Evolutionary conservation across 169 alveolate genomes (phyloP).

Genomic region (Eimeria nieschulzi): DNA sequence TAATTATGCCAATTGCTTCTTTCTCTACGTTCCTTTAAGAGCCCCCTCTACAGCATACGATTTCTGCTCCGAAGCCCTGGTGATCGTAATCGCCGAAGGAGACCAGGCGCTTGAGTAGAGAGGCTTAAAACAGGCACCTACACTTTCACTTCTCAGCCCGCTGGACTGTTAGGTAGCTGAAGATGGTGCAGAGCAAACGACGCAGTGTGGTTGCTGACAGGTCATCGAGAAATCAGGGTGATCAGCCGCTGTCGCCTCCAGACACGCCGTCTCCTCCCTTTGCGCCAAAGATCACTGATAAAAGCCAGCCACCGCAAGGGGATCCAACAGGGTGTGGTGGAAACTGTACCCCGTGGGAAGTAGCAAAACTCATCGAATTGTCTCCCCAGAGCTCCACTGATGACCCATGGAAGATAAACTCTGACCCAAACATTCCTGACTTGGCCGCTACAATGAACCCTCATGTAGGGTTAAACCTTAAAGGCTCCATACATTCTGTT

Average conservation of each 20-base stretch:
- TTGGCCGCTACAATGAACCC: constrained; percentile 30
- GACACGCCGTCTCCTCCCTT: neutral
- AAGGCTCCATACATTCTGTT: neutral
- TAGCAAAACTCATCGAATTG: constrained; percentile 13
- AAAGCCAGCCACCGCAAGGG: neutral
- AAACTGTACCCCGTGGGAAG: neutral
- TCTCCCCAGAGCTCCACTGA: neutral
- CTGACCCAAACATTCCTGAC: constrained; percentile 27
- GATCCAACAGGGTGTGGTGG: neutral
- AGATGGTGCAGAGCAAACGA: constrained; percentile 18
- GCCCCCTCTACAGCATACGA: no score
- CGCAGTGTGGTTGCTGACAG: constrained; percentile 9
- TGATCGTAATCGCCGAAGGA: no score
- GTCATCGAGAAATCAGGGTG: constrained; percentile 17
- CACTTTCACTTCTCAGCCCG: no score
- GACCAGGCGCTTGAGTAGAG: no score
- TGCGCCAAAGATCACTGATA: neutral
- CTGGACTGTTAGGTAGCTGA: neutral
- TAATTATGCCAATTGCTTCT: no score
- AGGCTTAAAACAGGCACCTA: no score
- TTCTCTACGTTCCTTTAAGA: no score
- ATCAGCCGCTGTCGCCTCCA: constrained; percentile 61
- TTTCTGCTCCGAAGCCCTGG: no score
- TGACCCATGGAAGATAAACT: constrained; percentile 14
- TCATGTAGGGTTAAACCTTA: constrained; percentile 23